phyloP scores from a whole-genome alignment of 495 filamentous ascomycete genomes.

The Hypomontagnella submonticulosa region DNA sequence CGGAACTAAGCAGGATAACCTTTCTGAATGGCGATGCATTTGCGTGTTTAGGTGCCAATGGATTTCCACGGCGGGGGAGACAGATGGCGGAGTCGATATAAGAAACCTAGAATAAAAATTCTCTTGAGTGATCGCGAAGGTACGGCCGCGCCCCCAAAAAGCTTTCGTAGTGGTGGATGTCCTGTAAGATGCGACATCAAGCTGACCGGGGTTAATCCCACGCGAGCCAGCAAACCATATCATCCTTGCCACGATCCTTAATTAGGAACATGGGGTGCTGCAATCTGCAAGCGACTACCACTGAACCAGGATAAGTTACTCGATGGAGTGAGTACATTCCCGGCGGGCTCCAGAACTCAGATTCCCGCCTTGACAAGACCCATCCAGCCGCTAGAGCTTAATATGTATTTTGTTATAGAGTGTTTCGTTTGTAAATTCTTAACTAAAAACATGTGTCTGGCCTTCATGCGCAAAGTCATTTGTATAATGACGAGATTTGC shows the following conservation, averaged over 20 bases:
- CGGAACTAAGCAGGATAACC: neutral
- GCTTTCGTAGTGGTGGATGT: constrained; percentile 10
- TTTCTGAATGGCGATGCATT: constrained; percentile 8
- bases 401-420: too few relatives aligned
- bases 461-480: too few relatives aligned
- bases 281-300: constrained; percentile 27
- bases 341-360: constrained; percentile 17
- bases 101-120: constrained; percentile 5
- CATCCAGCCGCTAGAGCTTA: too few relatives aligned
- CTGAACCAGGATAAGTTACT: constrained; percentile 7
- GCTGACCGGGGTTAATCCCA: constrained; percentile 41
- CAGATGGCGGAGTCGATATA: neutral
- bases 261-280: constrained; percentile 32
- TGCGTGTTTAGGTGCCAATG: constrained; percentile 1
- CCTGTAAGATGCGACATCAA: constrained; percentile 39
- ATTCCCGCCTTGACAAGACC: too few relatives aligned
- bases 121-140: constrained; percentile 16
- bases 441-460: too few relatives aligned
- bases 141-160: constrained; percentile 11
- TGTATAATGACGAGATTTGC: too few relatives aligned
- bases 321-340: constrained; percentile 4
- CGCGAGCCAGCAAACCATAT: constrained; percentile 35
- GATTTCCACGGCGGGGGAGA: neutral
- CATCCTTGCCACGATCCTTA: constrained; percentile 36
- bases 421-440: too few relatives aligned